Percentiles rank a stretch among this genome's conserved stretches.
Conservation (phyloP, 2,329 filamentous ascomycete species). For the Capronia coronata region DNA sequence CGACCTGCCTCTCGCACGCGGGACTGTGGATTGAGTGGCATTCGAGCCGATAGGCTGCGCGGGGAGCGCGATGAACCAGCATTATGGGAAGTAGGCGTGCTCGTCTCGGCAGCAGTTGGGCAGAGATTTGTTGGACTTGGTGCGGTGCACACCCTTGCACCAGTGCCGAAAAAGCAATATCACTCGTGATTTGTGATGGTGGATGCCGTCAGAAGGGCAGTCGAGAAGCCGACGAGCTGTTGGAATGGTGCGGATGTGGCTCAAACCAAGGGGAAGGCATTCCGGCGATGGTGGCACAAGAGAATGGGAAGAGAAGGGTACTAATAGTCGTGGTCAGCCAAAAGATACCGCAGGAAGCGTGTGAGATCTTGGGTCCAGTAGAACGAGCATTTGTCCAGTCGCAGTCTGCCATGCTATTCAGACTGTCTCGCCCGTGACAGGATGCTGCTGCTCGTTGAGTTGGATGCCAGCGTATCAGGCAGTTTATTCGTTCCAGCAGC, state of each 20-base stretch:
- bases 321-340: neutral
- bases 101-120: slow-evolving; percentile 11
- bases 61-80: slow-evolving; percentile 2
- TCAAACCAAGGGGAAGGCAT: neutral
- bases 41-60: slow-evolving; percentile 3
- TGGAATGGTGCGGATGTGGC: slow-evolving; percentile 4
- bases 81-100: neutral
- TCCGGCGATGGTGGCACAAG: slow-evolving; percentile 3
- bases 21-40: slow-evolving; percentile 1
- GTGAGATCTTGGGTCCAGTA: neutral
- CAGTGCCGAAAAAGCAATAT: neutral
- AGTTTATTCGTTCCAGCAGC: too few species aligned
- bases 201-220: neutral
- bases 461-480: too few species aligned
- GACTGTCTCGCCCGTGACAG: neutral
- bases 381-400: neutral
- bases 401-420: neutral
- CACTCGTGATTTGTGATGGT: slow-evolving; percentile 1
- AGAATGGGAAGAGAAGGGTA: neutral
- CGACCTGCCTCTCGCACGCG: neutral
- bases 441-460: neutral
- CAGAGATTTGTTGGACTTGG: slow-evolving; percentile 2
- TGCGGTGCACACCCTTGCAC: neutral
- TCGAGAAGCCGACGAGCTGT: neutral
- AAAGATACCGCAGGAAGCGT: neutral